Percentiles rank a stretch among this genome's conserved stretches.
Evolutionary conservation across 2,329 filamentous ascomycete genomes (phyloP).

Genomic region (Claviceps sp.): DNA sequence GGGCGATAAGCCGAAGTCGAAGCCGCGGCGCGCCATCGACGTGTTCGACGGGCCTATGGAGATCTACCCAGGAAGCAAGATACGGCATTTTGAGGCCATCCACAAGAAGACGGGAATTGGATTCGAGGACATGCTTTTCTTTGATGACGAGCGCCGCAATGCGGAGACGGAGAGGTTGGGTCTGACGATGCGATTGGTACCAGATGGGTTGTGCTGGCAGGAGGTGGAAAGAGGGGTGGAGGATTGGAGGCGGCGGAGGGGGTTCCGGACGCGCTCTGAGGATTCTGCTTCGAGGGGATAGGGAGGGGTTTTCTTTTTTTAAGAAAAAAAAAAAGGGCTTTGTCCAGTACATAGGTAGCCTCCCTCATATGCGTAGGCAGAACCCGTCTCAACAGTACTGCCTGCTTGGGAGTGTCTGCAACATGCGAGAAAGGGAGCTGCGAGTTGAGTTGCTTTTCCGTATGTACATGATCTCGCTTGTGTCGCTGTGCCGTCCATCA

Average conservation of each 20-base stretch:
- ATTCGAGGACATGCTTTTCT: slow-evolving; percentile 85
- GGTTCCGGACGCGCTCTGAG: slow-evolving; percentile 10
- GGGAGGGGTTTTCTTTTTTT: no score
- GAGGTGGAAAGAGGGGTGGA: slow-evolving; percentile 70
- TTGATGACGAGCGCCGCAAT: slow-evolving; percentile 84
- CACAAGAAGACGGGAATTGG: slow-evolving; percentile 55
- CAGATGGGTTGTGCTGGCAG: slow-evolving; percentile 60
- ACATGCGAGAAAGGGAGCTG: no score
- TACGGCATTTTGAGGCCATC: slow-evolving; percentile 68
- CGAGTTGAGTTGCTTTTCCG: no score
- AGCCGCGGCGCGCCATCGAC: slow-evolving; percentile 35
- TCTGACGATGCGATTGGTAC: slow-evolving; percentile 71
- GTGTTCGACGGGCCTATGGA: slow-evolving; percentile 48
- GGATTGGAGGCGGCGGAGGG: slow-evolving; percentile 66
- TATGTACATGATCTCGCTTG: no score
- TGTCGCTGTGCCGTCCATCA: no score
- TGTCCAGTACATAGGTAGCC: no score
- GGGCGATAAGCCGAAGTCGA: slow-evolving; percentile 13
- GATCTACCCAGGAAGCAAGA: slow-evolving; percentile 68
- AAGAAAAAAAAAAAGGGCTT: no score
- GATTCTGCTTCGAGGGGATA: neutral
- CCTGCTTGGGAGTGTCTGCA: no score
- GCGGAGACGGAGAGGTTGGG: slow-evolving; percentile 67
- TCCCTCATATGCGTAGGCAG: no score
- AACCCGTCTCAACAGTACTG: no score